Conservation (phyloP, 75 land plant species). For the Selaginella moellendorffii region DNA sequence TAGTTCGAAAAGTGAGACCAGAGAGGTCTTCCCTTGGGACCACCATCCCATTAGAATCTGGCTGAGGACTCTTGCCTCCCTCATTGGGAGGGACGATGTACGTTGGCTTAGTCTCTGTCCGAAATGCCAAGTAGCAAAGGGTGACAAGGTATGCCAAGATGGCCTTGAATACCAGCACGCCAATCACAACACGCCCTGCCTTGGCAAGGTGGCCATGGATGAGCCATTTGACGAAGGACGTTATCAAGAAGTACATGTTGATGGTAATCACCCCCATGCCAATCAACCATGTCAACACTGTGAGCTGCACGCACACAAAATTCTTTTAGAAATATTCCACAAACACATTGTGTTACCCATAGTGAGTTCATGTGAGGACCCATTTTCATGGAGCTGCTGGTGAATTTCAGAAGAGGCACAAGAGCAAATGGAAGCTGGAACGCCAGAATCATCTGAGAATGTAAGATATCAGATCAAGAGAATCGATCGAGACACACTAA, state of each 20-base stretch:
- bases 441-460: constrained; percentile 1
- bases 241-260: neutral
- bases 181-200: neutral
- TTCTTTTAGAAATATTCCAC: neutral
- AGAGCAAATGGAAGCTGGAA: constrained; percentile 4
- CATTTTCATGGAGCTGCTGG: constrained; percentile 3
- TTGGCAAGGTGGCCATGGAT: neutral
- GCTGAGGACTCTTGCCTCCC: neutral
- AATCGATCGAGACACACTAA: neutral
- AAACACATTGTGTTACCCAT: neutral
- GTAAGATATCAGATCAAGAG: neutral
- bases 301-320: neutral
- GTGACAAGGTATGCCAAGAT: neutral
- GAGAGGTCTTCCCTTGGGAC: neutral
- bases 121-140: neutral
- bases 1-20: neutral
- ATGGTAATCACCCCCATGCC: neutral
- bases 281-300: neutral
- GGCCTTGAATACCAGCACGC: neutral
- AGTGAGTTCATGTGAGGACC: neutral
- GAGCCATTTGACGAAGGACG: neutral
- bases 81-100: neutral
- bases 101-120: neutral
- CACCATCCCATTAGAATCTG: neutral
- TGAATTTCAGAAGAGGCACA: constrained; percentile 1